Evolutionary conservation across 352 stramenopile genomes (phyloP).

Genomic region (Phytophthora boehmeriae): DNA sequence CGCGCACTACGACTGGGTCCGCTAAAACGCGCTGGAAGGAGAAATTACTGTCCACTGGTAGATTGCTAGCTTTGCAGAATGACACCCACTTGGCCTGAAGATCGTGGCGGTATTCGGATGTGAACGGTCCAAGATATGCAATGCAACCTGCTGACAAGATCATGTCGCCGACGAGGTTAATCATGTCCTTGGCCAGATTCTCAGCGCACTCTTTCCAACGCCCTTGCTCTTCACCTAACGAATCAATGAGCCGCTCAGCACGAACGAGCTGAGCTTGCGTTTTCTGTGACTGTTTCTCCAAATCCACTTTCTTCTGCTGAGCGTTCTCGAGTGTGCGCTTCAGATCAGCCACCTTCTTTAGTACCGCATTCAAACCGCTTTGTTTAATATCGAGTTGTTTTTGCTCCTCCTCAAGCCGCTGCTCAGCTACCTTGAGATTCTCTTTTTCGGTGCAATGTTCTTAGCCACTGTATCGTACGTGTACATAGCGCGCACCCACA

Average conservation of each 20-base stretch:
- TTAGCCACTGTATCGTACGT: conserved; percentile 95
- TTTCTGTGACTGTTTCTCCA: conserved; percentile 88
- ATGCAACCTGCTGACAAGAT: conserved; percentile 92
- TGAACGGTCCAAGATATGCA: conserved; percentile 93
- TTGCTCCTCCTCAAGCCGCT: conserved; percentile 88
- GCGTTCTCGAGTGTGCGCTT: conserved; percentile 88
- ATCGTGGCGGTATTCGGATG: conserved; percentile 81
- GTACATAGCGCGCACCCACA: conserved; percentile 95
- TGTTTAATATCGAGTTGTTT: conserved; percentile 89
- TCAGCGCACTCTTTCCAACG: conserved; percentile 90
- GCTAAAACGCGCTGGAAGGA: conserved; percentile 85
- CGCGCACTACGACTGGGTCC: conserved; percentile 87
- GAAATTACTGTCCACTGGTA: conserved; percentile 89
- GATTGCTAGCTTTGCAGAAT: conserved; percentile 72
- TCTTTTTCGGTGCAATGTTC: conserved; percentile 94
- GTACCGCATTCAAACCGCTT: conserved; percentile 74
- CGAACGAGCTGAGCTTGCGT: conserved; percentile 90
- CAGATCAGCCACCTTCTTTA: conserved; percentile 88
- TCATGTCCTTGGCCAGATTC: conserved; percentile 76
- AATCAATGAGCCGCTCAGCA: conserved; percentile 92
- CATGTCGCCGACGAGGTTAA: conserved; percentile 94
- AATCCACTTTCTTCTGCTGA: conserved; percentile 92
- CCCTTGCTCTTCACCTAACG: conserved; percentile 89
- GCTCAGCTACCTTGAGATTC: conserved; percentile 87
- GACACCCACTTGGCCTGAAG: conserved; percentile 87